Conservation (phyloP, 176 grass and related monocot genomes). For the Puccinellia tenuiflora region DNA sequence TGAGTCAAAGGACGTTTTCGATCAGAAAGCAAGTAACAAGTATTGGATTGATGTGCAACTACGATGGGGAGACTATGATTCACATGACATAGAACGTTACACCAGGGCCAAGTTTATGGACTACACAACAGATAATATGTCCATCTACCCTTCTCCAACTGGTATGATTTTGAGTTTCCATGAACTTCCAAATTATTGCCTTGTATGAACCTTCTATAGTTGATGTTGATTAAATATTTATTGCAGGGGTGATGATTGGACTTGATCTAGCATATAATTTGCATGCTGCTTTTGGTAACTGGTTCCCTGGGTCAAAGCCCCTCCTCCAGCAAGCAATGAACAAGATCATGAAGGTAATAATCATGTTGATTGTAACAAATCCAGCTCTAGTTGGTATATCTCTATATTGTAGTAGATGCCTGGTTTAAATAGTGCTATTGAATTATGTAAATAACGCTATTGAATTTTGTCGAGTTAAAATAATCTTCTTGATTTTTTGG, state of each 20-base stretch:
- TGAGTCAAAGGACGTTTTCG: slow-evolving; percentile 94
- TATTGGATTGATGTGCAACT: slow-evolving; percentile 99
- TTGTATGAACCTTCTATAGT: background rate
- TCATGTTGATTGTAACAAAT: slow-evolving; percentile 3
- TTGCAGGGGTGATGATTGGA: slow-evolving; percentile 97
- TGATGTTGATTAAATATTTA: slow-evolving; percentile 29
- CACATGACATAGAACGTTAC: slow-evolving; percentile 96
- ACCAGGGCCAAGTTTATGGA: slow-evolving; percentile 99
- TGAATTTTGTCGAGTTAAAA: background rate
- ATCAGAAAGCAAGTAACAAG: slow-evolving; percentile 98
- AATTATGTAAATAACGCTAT: background rate
- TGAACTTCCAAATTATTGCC: background rate
- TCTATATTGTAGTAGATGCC: background rate
- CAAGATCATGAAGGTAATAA: slow-evolving; percentile 98
- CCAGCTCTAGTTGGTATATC: background rate
- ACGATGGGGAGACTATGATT: slow-evolving; percentile 98
- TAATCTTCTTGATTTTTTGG: slow-evolving; percentile 2
- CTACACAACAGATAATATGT: slow-evolving; percentile 99
- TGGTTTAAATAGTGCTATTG: background rate
- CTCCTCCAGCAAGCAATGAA: slow-evolving; percentile 97
- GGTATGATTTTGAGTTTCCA: slow-evolving; percentile 44
- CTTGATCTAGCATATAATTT: slow-evolving; percentile 95
- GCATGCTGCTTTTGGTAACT: slow-evolving; percentile 92
- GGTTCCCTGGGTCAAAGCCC: slow-evolving; percentile 98
- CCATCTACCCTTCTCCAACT: slow-evolving; percentile 97